A percentile compares a stretch with the other conserved stretches of the same genome.
Evolutionary conservation across 805 yeast species (phyloP).

Genomic region (Teunomyces cretensis): DNA sequence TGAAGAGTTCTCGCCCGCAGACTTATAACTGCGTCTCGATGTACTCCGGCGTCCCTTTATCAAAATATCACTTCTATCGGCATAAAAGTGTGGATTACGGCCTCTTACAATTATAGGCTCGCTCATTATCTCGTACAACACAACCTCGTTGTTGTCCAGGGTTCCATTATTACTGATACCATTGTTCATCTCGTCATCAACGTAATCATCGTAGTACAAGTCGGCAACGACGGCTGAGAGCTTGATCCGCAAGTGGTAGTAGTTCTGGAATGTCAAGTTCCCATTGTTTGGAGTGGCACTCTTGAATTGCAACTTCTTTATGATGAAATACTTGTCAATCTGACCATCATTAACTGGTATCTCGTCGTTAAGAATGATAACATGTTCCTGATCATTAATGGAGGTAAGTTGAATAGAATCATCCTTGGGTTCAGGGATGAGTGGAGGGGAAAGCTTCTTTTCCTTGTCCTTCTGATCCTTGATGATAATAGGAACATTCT

Average conservation of each 20-base stretch:
- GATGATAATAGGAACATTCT: constrained; percentile 33
- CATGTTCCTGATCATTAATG: constrained; percentile 22
- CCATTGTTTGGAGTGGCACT: constrained; percentile 55
- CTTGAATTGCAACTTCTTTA: constrained; percentile 47
- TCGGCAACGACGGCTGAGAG: constrained; percentile 39
- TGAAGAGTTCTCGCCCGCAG: constrained; percentile 11
- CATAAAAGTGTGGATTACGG: constrained; percentile 60
- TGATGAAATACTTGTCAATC: constrained; percentile 30
- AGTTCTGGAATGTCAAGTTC: constrained; percentile 45
- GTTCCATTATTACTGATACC: constrained; percentile 11
- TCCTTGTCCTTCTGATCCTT: constrained; percentile 18
- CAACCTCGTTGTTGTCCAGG: constrained; percentile 28
- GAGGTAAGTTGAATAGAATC: constrained; percentile 16
- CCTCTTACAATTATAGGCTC: constrained; percentile 60
- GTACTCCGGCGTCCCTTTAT: constrained; percentile 25
- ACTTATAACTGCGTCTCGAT: constrained; percentile 9
- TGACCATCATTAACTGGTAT: constrained; percentile 17
- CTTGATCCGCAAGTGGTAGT: constrained; percentile 38
- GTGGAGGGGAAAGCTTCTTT: not conserved
- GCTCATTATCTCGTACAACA: constrained; percentile 29
- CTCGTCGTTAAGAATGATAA: constrained; percentile 26
- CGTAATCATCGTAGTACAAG: constrained; percentile 37
- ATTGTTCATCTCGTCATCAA: constrained; percentile 26
- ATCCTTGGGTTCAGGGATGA: not conserved
- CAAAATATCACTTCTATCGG: constrained; percentile 49